Evolutionary conservation across 768 basidiomycete genomes (phyloP).

Genomic region (Tricholoma furcatifolium): DNA sequence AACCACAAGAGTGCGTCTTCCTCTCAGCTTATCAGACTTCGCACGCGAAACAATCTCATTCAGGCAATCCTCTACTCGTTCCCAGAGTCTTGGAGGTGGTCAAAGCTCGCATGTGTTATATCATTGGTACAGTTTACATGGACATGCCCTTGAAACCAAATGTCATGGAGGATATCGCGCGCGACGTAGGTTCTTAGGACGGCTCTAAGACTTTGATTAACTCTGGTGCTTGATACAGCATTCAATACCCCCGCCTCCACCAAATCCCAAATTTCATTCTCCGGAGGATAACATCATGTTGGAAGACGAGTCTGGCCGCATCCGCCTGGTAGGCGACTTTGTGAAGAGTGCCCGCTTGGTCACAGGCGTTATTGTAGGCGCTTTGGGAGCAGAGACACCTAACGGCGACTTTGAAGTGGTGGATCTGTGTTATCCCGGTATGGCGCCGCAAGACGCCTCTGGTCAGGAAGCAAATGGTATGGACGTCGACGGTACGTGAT

Average conservation of each 20-base stretch:
- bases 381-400: slow-evolving; percentile 85
- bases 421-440: slow-evolving; percentile 81
- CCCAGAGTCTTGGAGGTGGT: slow-evolving; percentile 84
- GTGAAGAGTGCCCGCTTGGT: slow-evolving; percentile 66
- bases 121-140: slow-evolving; percentile 96
- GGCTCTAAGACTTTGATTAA: slow-evolving; percentile 4
- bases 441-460: slow-evolving; percentile 61
- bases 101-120: slow-evolving; percentile 82
- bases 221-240: slow-evolving; percentile 51
- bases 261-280: slow-evolving; percentile 71
- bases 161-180: slow-evolving; percentile 91
- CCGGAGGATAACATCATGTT: slow-evolving; percentile 80
- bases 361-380: slow-evolving; percentile 90
- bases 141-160: slow-evolving; percentile 99
- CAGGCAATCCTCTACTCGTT: slow-evolving; percentile 71
- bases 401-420: slow-evolving; percentile 92
- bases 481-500: slow-evolving; percentile 67
- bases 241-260: slow-evolving; percentile 84
- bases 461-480: slow-evolving; percentile 40
- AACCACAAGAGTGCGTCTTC: slow-evolving; percentile 35
- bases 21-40: neutral
- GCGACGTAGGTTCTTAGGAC: slow-evolving; percentile 65
- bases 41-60: neutral
- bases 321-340: slow-evolving; percentile 78
- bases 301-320: slow-evolving; percentile 95